phyloP scores from a whole-genome alignment of 345 rosid species.

The Eucalyptus grandis region DNA sequence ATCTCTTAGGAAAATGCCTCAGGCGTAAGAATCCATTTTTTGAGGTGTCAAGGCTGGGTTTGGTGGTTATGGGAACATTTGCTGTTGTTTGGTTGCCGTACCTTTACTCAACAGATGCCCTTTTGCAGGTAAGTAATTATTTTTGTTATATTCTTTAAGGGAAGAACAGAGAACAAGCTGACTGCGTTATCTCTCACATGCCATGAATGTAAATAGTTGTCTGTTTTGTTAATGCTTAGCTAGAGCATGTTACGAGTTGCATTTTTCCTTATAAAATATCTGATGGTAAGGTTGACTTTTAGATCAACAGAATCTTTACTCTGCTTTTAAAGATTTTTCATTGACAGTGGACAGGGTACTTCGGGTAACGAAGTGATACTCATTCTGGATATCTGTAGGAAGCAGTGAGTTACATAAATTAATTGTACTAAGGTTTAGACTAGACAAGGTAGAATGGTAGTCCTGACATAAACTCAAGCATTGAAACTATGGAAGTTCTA shows the following conservation, averaged over 20 bases:
- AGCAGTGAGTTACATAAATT: not conserved
- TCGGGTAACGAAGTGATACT: not conserved
- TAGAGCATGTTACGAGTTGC: not conserved
- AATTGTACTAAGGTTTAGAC: not conserved
- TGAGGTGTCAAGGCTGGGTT: constrained; percentile 57
- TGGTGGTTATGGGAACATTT: constrained; percentile 56
- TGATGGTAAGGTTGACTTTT: not conserved
- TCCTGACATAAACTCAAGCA: not conserved
- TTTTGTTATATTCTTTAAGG: not conserved
- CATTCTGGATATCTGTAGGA: not conserved
- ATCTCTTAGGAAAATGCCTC: constrained; percentile 78
- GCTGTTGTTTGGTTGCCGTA: constrained; percentile 91
- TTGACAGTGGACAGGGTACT: not conserved
- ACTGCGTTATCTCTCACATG: not conserved
- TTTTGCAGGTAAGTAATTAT: constrained; percentile 40
- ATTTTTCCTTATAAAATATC: not conserved
- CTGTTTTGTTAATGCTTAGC: not conserved
- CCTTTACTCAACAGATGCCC: constrained; percentile 49
- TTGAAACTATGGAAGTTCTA: not conserved
- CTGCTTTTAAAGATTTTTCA: not conserved
- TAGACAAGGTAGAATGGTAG: not conserved
- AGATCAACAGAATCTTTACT: not conserved
- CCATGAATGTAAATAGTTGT: not conserved
- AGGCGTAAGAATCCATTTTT: constrained; percentile 47
- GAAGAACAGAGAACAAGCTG: not conserved